phyloP scores from a whole-genome alignment of 768 basidiomycete genomes.

The Collybiopsis confluens region DNA sequence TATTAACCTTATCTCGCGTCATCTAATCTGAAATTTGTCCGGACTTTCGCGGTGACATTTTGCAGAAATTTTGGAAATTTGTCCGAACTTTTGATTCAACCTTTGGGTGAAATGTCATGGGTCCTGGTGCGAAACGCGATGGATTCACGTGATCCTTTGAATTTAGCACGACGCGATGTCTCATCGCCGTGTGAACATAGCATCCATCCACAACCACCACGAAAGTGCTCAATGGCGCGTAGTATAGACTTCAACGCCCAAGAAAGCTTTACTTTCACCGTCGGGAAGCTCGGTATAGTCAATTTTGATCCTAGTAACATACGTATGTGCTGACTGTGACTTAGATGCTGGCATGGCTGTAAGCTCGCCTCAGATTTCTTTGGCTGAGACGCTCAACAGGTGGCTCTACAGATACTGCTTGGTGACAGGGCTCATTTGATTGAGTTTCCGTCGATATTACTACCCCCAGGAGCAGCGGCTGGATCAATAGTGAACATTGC shows the following conservation, averaged over 20 bases:
- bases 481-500: constrained; percentile 98
- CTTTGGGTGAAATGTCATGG: too few species aligned
- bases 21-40: too few species aligned
- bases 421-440: constrained; percentile 95
- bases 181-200: too few species aligned
- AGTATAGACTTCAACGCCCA: constrained; percentile 1
- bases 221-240: not conserved
- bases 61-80: too few species aligned
- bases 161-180: too few species aligned
- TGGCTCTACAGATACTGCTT: constrained; percentile 64
- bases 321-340: too few species aligned
- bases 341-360: constrained; percentile 94
- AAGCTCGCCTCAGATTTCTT: constrained; percentile 16
- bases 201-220: too few species aligned
- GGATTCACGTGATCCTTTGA: too few species aligned
- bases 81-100: too few species aligned
- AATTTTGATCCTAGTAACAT: constrained; percentile 7
- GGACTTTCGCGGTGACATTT: too few species aligned
- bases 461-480: constrained; percentile 87
- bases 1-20: too few species aligned
- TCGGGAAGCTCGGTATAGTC: constrained; percentile 82
- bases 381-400: not conserved
- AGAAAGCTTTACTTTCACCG: constrained; percentile 86
- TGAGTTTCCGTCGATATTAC: constrained; percentile 93
- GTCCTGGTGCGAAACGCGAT: too few species aligned